Evolutionary conservation across 83 land plant species (phyloP).

Genomic region (Diphasiastrum complanatum): DNA sequence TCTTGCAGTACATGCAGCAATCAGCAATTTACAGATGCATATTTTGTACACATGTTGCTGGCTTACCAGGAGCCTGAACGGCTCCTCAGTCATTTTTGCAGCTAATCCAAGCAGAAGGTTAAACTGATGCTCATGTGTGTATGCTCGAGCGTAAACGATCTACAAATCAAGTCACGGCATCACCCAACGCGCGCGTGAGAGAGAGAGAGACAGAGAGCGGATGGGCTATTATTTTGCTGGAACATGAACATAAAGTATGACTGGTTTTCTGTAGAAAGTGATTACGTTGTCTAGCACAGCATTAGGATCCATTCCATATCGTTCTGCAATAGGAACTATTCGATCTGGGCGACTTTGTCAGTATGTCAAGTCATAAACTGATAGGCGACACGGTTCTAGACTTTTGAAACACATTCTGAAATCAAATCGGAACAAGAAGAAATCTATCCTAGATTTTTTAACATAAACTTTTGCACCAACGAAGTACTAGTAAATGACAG

Average conservation of each 20-base stretch:
- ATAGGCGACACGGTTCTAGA: no score
- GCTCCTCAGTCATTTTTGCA: constrained; percentile 94
- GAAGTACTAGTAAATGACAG: no score
- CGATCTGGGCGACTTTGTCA: constrained; percentile 82
- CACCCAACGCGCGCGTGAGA: no score
- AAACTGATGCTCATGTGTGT: constrained; percentile 94
- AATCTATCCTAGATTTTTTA: no score
- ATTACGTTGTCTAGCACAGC: constrained; percentile 96
- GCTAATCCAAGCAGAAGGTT: constrained; percentile 75
- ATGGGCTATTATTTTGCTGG: not conserved
- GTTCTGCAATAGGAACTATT: constrained; percentile 77
- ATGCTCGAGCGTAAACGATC: constrained; percentile 99
- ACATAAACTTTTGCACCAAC: no score
- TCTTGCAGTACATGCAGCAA: not conserved
- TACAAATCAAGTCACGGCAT: constrained; percentile 11
- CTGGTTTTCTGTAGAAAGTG: not conserved
- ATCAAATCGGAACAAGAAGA: no score
- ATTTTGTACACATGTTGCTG: not conserved
- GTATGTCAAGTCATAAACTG: not conserved
- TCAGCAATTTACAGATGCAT: not conserved
- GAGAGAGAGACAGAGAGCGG: no score
- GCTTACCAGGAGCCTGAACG: constrained; percentile 85
- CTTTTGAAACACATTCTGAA: no score
- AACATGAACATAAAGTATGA: not conserved
- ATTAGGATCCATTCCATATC: constrained; percentile 84